Evolutionary conservation across 352 stramenopile genomes (phyloP).

Genomic region (Sclerospora graminicola): DNA sequence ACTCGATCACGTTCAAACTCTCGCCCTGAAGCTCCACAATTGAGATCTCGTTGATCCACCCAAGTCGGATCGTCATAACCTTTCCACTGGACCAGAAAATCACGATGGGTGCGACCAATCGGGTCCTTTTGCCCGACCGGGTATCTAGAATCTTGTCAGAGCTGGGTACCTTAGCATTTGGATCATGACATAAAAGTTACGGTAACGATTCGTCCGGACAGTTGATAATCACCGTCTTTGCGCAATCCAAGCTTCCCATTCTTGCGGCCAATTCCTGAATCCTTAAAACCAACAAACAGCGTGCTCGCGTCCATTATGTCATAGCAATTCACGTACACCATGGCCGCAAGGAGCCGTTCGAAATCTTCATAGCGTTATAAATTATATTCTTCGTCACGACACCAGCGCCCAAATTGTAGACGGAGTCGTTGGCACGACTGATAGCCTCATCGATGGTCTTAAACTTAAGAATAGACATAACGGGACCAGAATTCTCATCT

Average conservation of each 20-base stretch:
- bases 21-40: no score
- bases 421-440: constrained; percentile 71
- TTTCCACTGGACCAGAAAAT: no score
- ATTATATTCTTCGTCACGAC: constrained; percentile 85
- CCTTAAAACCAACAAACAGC: constrained; percentile 83
- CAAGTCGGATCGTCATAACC: no score
- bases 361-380: constrained; percentile 74
- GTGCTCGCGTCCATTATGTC: constrained; percentile 79
- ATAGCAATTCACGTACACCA: constrained; percentile 94
- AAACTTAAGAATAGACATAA: constrained; percentile 87
- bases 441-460: constrained; percentile 86
- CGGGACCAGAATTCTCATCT: constrained; percentile 90
- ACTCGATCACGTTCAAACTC: no score
- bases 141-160: no score
- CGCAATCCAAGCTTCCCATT: constrained; percentile 57
- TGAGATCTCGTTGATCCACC: no score
- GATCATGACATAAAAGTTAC: no score
- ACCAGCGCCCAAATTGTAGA: constrained; percentile 81
- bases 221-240: constrained; percentile 68
- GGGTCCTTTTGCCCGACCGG: no score
- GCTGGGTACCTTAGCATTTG: no score
- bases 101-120: no score
- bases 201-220: constrained; percentile 29
- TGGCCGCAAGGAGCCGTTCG: constrained; percentile 83
- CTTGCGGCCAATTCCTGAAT: constrained; percentile 80